phyloP scores from a whole-genome alignment of 1,284 basidiomycete species.

The Ustilago shanxiensis region DNA sequence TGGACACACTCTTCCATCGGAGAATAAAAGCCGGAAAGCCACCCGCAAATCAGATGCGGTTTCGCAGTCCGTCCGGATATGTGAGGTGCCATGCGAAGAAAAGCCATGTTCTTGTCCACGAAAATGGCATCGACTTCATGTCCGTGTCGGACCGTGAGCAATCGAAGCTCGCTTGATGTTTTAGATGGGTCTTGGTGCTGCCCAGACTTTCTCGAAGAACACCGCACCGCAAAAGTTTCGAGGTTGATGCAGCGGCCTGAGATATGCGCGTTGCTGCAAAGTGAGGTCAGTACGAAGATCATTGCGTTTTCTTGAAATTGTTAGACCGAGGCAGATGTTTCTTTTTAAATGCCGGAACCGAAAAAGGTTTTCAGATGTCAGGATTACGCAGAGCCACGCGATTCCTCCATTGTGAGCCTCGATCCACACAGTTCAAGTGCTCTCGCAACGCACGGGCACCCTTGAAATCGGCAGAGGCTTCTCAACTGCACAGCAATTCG shows the following conservation, averaged over 20 bases:
- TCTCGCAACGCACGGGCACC: conserved; percentile 11
- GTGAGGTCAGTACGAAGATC: conserved; percentile 1
- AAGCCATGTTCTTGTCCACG: neutral
- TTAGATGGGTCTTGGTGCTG: too few species aligned
- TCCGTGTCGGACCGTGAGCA: too few species aligned
- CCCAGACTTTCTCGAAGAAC: too few species aligned
- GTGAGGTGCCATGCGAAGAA: neutral
- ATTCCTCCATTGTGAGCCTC: neutral
- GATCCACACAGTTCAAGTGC: conserved; percentile 17
- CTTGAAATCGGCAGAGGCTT: conserved; percentile 1
- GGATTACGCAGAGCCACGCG: conserved; percentile 5
- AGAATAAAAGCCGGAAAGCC: too few species aligned
- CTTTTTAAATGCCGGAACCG: neutral
- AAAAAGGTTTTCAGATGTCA: neutral
- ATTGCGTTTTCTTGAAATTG: neutral
- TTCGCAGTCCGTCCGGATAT: neutral
- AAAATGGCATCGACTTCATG: too few species aligned
- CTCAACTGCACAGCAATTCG: conserved; percentile 17
- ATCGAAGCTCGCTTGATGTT: too few species aligned
- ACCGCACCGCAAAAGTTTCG: too few species aligned
- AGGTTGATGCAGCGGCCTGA: too few species aligned
- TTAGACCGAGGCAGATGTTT: neutral
- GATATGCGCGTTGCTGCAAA: conserved; percentile 1
- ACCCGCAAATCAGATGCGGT: too few species aligned
- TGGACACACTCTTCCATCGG: neutral